phyloP scores from a whole-genome alignment of 1,139 yeast species.

The Kluyveromyces sp. region DNA sequence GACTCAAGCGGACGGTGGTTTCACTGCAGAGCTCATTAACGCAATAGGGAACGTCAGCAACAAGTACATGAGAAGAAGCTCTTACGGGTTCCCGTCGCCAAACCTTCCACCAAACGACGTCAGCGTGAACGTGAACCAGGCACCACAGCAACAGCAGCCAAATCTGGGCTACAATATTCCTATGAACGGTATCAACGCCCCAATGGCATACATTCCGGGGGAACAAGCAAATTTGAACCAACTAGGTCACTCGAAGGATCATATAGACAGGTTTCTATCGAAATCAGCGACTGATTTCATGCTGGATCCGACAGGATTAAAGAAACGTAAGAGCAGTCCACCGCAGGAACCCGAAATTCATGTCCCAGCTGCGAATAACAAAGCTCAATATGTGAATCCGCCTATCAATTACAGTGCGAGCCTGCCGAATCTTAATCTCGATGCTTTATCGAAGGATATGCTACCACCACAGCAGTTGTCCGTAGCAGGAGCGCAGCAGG shows the following conservation, averaged over 20 bases:
- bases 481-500: background rate
- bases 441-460: conserved; percentile 4
- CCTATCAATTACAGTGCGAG: conserved; percentile 5
- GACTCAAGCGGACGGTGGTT: conserved; percentile 12
- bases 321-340: conserved; percentile 19
- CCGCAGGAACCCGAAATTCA: conserved; percentile 3
- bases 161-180: background rate
- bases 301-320: conserved; percentile 30
- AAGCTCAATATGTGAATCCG: background rate
- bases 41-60: conserved; percentile 27
- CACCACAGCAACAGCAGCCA: background rate
- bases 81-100: conserved; percentile 2
- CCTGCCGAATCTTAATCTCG: conserved; percentile 7
- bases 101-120: background rate
- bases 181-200: background rate
- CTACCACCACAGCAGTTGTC: background rate
- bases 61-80: conserved; percentile 15
- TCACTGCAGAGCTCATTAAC: conserved; percentile 24
- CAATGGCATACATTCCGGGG: conserved; percentile 6
- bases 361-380: background rate
- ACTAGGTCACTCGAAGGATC: conserved; percentile 4
- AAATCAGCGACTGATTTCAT: conserved; percentile 13
- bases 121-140: background rate
- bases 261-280: conserved; percentile 6
- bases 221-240: conserved; percentile 7